A percentile compares a stretch with the other conserved stretches of the same genome.
These are phyloP conservation scores for Fusarium camptoceras DNA, from an alignment of 2,329 filamentous ascomycete genomes.

Conservation along the genomic window DNA sequence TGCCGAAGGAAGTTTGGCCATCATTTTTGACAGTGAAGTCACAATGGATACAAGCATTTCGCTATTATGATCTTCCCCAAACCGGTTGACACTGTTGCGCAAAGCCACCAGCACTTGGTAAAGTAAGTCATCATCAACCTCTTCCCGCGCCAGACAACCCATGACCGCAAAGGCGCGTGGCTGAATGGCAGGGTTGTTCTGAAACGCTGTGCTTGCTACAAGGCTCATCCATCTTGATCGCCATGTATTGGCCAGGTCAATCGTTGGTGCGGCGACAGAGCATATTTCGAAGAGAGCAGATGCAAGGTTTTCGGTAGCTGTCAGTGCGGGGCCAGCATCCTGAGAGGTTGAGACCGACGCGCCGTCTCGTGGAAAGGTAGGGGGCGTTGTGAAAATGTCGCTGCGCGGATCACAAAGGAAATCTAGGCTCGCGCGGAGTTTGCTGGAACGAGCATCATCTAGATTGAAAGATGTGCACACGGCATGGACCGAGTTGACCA, in stretches of 20 bases:
- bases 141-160: slow-evolving; percentile 77
- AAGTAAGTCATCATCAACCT: slow-evolving; percentile 77
- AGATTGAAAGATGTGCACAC: slow-evolving; percentile 74
- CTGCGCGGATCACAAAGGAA: slow-evolving; percentile 69
- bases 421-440: slow-evolving; percentile 67
- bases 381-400: slow-evolving; percentile 66
- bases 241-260: slow-evolving; percentile 76
- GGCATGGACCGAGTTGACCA: slow-evolving; percentile 76
- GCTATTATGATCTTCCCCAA: slow-evolving; percentile 71
- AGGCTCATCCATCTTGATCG: slow-evolving; percentile 79
- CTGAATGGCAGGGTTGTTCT: slow-evolving; percentile 78
- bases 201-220: slow-evolving; percentile 77
- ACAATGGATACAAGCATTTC: slow-evolving; percentile 78
- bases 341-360: slow-evolving; percentile 66
- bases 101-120: slow-evolving; percentile 78
- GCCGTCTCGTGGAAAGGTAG: slow-evolving; percentile 61
- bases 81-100: slow-evolving; percentile 72
- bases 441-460: slow-evolving; percentile 68
- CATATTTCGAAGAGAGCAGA: slow-evolving; percentile 73
- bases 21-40: slow-evolving; percentile 76
- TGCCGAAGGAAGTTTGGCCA: slow-evolving; percentile 73
- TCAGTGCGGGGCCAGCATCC: slow-evolving; percentile 63
- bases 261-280: slow-evolving; percentile 70
- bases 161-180: slow-evolving; percentile 77
- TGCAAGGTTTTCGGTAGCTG: slow-evolving; percentile 71